These are phyloP conservation scores for Thalia dealbata DNA, from an alignment of 176 grass and related monocot genomes.

Conservation along the genomic window DNA sequence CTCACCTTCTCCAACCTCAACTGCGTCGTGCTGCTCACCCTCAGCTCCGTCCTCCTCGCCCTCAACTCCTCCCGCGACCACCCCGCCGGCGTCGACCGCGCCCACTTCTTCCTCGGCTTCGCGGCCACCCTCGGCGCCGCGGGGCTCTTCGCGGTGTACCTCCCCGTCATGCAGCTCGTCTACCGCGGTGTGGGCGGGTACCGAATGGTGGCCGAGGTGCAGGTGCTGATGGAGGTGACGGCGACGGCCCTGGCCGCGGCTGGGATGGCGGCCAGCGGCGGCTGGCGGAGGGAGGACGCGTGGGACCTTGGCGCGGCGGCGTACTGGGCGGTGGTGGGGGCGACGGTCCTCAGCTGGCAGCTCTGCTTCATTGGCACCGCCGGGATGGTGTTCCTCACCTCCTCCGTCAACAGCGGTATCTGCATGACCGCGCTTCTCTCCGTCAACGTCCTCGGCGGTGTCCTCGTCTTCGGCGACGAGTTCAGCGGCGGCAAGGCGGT, in stretches of 20 bases:
- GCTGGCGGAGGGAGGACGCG: conserved; percentile 24
- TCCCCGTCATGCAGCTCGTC: conserved; percentile 84
- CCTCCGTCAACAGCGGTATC: conserved; percentile 84
- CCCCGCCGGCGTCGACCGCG: conserved; percentile 35
- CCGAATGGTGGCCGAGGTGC: conserved; percentile 76
- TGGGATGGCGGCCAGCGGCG: conserved; percentile 32
- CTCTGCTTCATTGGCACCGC: conserved; percentile 90
- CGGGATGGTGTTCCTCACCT: conserved; percentile 77
- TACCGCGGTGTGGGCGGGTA: conserved; percentile 50
- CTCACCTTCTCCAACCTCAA: conserved; percentile 88
- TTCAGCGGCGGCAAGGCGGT: conserved; percentile 62
- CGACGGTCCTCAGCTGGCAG: conserved; percentile 70
- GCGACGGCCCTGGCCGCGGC: conserved; percentile 58
- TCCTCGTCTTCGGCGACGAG: conserved; percentile 52
- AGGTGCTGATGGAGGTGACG: conserved; percentile 72
- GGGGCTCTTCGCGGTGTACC: conserved; percentile 64
- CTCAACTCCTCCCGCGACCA: conserved; percentile 22
- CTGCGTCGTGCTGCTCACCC: conserved; percentile 71
- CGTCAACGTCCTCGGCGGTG: conserved; percentile 69
- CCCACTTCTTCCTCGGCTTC: conserved; percentile 54
- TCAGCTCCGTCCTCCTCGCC: conserved; percentile 49
- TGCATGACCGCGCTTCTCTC: conserved; percentile 88
- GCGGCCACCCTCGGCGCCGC: conserved; percentile 74
- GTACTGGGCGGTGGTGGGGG: conserved; percentile 49
- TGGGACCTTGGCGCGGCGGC: conserved; percentile 48